These are phyloP conservation scores for Monosporascus sp. DNA, from an alignment of 2,329 filamentous ascomycete genomes.

Conservation along the genomic window DNA sequence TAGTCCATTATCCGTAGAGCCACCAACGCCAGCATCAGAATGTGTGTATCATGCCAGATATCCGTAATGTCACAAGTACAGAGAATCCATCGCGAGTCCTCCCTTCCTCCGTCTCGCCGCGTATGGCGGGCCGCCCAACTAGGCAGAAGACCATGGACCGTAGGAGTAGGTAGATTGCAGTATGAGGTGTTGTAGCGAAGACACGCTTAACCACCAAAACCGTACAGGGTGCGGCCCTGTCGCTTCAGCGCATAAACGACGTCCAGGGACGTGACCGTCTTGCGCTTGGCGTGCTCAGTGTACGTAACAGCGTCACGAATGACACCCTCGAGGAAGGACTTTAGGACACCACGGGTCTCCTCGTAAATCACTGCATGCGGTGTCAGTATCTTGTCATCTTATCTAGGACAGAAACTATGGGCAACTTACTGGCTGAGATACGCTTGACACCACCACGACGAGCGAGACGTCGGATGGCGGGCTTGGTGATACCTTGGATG, in stretches of 20 bases:
- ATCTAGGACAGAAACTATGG: constrained; percentile 9
- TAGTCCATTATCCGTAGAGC: constrained; percentile 21
- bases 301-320: constrained; percentile 76
- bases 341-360: constrained; percentile 75
- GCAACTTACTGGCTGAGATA: constrained; percentile 82
- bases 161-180: constrained; percentile 2
- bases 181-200: not conserved
- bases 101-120: too few species aligned
- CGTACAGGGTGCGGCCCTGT: constrained; percentile 62
- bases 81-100: not conserved
- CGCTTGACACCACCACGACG: constrained; percentile 99
- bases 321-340: constrained; percentile 78
- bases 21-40: constrained; percentile 26
- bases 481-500: constrained; percentile 99
- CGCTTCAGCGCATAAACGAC: constrained; percentile 60
- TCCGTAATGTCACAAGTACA: constrained; percentile 13
- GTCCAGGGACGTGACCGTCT: constrained; percentile 62
- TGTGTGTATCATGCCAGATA: constrained; percentile 26
- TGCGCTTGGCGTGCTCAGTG: constrained; percentile 78
- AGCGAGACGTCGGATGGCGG: constrained; percentile 94
- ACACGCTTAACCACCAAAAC: constrained; percentile 56
- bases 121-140: too few species aligned
- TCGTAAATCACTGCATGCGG: constrained; percentile 65
- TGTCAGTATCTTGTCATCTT: constrained; percentile 9
- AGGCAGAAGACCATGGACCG: too few species aligned